Conservation (phyloP, 345 rosid genomes). For the Camelina hispida region DNA sequence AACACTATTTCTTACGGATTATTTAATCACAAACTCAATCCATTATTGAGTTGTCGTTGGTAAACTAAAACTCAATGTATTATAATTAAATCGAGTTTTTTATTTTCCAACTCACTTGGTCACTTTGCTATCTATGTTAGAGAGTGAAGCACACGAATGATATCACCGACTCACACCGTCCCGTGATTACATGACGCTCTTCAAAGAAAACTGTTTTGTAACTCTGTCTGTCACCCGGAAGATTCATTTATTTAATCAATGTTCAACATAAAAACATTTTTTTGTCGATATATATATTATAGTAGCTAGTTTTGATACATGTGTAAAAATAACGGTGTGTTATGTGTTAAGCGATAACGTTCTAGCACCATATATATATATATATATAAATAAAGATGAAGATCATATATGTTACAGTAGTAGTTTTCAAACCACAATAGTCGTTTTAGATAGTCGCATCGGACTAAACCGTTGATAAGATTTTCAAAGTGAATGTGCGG, state of each 20-base stretch:
- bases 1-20: neutral
- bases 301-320: neutral
- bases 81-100: neutral
- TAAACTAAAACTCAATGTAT: constrained; percentile 13
- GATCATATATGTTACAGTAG: neutral
- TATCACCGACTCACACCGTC: constrained; percentile 50
- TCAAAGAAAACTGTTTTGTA: constrained; percentile 24
- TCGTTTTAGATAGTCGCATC: neutral
- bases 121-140: constrained; percentile 15
- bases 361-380: neutral
- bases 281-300: neutral
- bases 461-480: neutral
- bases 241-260: neutral
- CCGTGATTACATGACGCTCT: constrained; percentile 27
- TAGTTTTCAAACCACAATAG: too few species aligned
- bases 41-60: constrained; percentile 21
- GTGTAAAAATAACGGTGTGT: neutral
- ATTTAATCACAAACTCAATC: constrained; percentile 24
- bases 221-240: neutral
- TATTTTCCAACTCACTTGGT: neutral
- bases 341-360: too few species aligned
- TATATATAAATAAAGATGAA: neutral
- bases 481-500: neutral
- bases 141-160: constrained; percentile 46
- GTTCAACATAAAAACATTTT: neutral